phyloP scores from a whole-genome alignment of 108 stramenopile genomes.

The Skeletonema costatum region DNA sequence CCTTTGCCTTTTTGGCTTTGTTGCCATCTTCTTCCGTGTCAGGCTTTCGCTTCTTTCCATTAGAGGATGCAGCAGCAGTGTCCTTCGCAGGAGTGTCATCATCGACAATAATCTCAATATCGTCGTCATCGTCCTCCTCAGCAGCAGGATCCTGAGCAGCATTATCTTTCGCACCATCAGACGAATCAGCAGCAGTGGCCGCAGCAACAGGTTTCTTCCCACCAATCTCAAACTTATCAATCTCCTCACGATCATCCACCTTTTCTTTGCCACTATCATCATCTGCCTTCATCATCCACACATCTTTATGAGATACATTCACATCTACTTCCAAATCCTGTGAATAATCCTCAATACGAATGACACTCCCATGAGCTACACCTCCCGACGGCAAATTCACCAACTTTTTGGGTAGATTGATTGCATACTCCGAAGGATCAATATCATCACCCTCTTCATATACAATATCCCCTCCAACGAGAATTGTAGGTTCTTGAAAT shows the following conservation, averaged over 20 bases:
- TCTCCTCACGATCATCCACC: constrained; percentile 53
- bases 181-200: neutral
- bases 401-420: constrained; percentile 62
- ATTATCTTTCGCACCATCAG: constrained; percentile 1
- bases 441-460: constrained; percentile 89
- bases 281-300: constrained; percentile 45
- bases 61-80: constrained; percentile 5
- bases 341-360: constrained; percentile 87
- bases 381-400: constrained; percentile 83
- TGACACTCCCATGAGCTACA: constrained; percentile 79
- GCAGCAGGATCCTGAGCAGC: neutral
- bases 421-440: constrained; percentile 55
- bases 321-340: constrained; percentile 90
- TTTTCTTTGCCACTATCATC: constrained; percentile 38
- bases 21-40: constrained; percentile 23
- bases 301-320: constrained; percentile 65
- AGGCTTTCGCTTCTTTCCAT: constrained; percentile 20
- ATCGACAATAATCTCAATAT: constrained; percentile 30
- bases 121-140: constrained; percentile 20
- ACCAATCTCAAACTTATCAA: constrained; percentile 66
- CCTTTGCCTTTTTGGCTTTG: constrained; percentile 55
- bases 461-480: constrained; percentile 56
- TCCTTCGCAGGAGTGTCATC: constrained; percentile 3
- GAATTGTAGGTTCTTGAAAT: constrained; percentile 82
- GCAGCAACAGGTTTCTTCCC: constrained; percentile 52